phyloP scores from a whole-genome alignment of 148 eudicot genomes.

The Tetragonia tetragonoides region DNA sequence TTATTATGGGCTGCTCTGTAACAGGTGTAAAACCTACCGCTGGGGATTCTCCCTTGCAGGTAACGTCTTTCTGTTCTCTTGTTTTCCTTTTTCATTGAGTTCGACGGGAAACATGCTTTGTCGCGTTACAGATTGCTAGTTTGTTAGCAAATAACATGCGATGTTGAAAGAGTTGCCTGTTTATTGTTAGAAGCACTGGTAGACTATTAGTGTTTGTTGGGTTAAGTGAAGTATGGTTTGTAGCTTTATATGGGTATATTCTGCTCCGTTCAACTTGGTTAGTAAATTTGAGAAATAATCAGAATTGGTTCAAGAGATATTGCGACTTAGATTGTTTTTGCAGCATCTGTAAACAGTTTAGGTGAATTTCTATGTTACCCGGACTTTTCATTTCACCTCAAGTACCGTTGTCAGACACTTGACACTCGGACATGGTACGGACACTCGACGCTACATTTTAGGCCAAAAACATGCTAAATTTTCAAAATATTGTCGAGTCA shows the following conservation, averaged over 20 bases:
- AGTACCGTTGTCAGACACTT: too few relatives aligned
- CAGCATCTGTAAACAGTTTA: too few relatives aligned
- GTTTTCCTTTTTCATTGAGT: background rate
- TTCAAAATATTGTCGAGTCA: too few relatives aligned
- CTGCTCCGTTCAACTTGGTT: background rate
- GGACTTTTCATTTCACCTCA: too few relatives aligned
- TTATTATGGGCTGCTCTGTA: constrained; percentile 96
- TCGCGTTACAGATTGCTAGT: background rate
- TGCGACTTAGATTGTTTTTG: background rate
- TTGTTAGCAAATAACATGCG: background rate
- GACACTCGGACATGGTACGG: too few relatives aligned
- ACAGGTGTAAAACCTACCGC: constrained; percentile 85
- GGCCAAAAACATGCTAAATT: too few relatives aligned
- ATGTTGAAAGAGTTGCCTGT: background rate
- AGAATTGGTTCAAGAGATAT: background rate
- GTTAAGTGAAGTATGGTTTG: background rate
- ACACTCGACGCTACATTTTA: too few relatives aligned
- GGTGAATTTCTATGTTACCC: background rate
- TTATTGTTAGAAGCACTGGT: background rate
- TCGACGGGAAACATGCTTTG: background rate
- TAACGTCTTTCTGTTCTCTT: constrained; percentile 23
- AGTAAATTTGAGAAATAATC: background rate
- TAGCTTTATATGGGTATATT: background rate
- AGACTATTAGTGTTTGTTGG: background rate
- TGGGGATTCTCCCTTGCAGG: constrained; percentile 97